phyloP scores from a whole-genome alignment of 768 basidiomycete genomes.

The Trichaptum fuscoviolaceum region DNA sequence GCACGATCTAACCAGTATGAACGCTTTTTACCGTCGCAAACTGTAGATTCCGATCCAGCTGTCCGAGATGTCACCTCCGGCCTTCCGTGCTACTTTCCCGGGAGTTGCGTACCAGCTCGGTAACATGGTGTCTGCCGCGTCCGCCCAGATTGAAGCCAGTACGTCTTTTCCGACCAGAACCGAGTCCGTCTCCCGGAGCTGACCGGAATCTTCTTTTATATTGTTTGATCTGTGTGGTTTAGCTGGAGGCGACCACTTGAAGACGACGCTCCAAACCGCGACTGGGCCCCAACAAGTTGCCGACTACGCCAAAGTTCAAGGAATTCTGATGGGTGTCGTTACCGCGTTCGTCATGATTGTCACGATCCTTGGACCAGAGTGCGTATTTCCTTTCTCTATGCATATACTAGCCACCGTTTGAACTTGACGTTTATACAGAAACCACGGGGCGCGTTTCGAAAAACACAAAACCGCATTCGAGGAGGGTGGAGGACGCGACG shows the following conservation, averaged over 20 bases:
- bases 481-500: slow-evolving; percentile 55
- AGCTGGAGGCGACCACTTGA: slow-evolving; percentile 59
- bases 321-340: slow-evolving; percentile 12
- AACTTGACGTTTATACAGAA: slow-evolving; percentile 34
- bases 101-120: slow-evolving; percentile 84
- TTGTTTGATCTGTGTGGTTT: slow-evolving; percentile 15
- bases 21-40: neutral
- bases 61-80: slow-evolving; percentile 80
- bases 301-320: slow-evolving; percentile 55
- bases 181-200: neutral
- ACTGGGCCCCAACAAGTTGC: slow-evolving; percentile 42
- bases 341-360: slow-evolving; percentile 8
- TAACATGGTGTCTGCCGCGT: slow-evolving; percentile 71
- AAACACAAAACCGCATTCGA: slow-evolving; percentile 75
- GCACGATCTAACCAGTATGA: neutral
- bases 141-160: slow-evolving; percentile 78
- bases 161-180: slow-evolving; percentile 1
- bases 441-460: slow-evolving; percentile 81
- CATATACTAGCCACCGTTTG: slow-evolving; percentile 3
- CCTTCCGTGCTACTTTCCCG: slow-evolving; percentile 84
- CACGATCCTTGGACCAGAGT: slow-evolving; percentile 36
- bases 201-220: slow-evolving; percentile 13
- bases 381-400: slow-evolving; percentile 23
- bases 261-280: slow-evolving; percentile 36
- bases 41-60: slow-evolving; percentile 67